Evolutionary conservation across 73 alveolate genomes (phyloP).

Genomic region (Vitrella brassicaformis): DNA sequence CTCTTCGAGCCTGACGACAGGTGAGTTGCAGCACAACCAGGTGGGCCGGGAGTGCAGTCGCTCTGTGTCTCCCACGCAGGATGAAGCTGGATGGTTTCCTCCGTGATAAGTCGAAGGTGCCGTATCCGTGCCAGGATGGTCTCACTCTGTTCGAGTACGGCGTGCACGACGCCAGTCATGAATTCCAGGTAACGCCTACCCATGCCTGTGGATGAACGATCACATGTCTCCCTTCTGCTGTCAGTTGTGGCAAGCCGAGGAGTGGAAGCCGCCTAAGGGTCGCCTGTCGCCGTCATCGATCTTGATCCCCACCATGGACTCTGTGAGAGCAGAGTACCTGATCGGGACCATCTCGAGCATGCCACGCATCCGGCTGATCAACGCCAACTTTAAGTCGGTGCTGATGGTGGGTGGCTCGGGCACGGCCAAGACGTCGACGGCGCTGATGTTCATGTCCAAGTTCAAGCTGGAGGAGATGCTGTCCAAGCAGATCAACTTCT

Average conservation of each 20-base stretch:
- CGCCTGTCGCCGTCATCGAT: constrained; percentile 85
- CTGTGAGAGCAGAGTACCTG: constrained; percentile 96
- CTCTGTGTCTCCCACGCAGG: too few relatives aligned
- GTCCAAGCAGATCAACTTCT: constrained; percentile 95
- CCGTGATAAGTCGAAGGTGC: not conserved
- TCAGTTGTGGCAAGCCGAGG: constrained; percentile 40
- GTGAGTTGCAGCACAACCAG: too few relatives aligned
- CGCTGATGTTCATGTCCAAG: constrained; percentile 63
- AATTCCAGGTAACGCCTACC: too few relatives aligned
- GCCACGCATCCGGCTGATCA: constrained; percentile 43
- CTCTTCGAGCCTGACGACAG: constrained; percentile 94
- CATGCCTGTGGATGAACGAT: too few relatives aligned
- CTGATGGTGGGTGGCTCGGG: constrained; percentile 49
- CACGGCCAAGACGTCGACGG: constrained; percentile 98
- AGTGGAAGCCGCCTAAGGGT: constrained; percentile 72
- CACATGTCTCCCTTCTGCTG: too few relatives aligned
- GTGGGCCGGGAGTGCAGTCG: too few relatives aligned
- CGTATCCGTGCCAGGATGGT: constrained; percentile 17
- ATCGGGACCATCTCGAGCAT: constrained; percentile 66
- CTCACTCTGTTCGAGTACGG: constrained; percentile 19
- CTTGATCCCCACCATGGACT: constrained; percentile 98
- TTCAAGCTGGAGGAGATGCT: constrained; percentile 75
- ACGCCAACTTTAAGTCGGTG: constrained; percentile 40
- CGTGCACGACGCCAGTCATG: not conserved
- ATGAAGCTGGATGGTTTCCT: not conserved